Evolutionary conservation across 1,284 basidiomycete species (phyloP), one percentile per base, ranked within the genome.

Genomic region (Cutaneotrichosporon cutaneum): DNA sequence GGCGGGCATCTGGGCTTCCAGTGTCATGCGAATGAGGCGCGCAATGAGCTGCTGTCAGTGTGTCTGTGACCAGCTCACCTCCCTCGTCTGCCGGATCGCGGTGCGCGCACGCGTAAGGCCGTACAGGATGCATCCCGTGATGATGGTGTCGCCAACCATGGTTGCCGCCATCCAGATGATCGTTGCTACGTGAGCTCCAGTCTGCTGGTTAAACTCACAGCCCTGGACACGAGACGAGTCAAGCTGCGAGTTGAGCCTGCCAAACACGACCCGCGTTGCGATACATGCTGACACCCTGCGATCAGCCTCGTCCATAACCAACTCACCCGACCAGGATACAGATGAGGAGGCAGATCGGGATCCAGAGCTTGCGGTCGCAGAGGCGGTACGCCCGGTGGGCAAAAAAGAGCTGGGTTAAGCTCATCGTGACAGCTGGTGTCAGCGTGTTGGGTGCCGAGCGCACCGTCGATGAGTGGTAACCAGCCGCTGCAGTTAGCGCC

Each of bases 1-100:
- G 10, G 72, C 71, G 2, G 68, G 71, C 2, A 72, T 50, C 64
- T 75, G 73, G 0, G 72, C 65, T 58, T 75, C 73, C 52, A 73
- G 68, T 4, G 70, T 73, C 54, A 75, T 56, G 54, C 72, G 59
- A 21, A 75, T 58, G 1, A 73, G 63, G 36, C 69, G 66, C 10
- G 60, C 56, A 48, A 75, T 66, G 39, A 72, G 48, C 65, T 69
- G 9, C 44, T 24, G 22, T 45, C 44, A 45, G 44, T 7, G 9
- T 13, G 8, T 9, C 22, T 45, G 6, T n/a, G n/a, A 24, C 21
- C 8, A 22, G 3, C 44, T 45, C 13, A 45, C 44, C 44, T 7
- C 66, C 60, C 74, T 71, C 18, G 72, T 75, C 35, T 68, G 66
- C 0, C 61, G 53, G 71, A 71, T 72, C 5, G 67, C 72, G 9